Evolutionary conservation across 2,329 filamentous ascomycete genomes (phyloP).

Genomic region (Fusarium verrucosum): DNA sequence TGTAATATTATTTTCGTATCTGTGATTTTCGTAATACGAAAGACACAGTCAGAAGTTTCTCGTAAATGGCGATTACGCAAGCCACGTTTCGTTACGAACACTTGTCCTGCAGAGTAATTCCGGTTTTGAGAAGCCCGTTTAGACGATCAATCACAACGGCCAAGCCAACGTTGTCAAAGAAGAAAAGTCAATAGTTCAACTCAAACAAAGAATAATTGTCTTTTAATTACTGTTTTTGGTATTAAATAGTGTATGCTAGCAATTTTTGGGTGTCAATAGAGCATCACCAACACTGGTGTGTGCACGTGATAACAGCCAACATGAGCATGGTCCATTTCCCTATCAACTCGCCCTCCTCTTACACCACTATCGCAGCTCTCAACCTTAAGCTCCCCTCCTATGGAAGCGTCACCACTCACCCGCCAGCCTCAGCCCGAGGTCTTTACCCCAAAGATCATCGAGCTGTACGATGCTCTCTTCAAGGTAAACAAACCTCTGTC

Average conservation of each 20-base stretch:
- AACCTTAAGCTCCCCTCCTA: conserved; percentile 50
- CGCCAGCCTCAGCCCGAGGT: conserved; percentile 89
- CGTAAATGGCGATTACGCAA: conserved; percentile 21
- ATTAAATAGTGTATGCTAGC: conserved; percentile 1
- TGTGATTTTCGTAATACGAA: neutral
- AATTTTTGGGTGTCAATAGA: conserved; percentile 5
- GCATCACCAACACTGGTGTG: conserved; percentile 6
- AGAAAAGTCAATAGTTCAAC: neutral
- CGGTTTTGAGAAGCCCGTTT: neutral
- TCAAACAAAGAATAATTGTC: neutral
- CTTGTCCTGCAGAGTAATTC: conserved; percentile 11
- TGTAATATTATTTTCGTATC: neutral
- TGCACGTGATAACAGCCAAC: conserved; percentile 26
- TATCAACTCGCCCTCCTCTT: conserved; percentile 29
- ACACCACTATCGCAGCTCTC: conserved; percentile 20
- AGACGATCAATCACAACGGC: neutral
- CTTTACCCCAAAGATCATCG: conserved; percentile 93
- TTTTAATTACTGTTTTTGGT: neutral
- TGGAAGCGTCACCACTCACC: conserved; percentile 93
- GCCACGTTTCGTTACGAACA: conserved; percentile 19
- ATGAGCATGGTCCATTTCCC: conserved; percentile 22
- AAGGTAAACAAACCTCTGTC: conserved; percentile 60
- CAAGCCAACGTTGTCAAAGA: neutral
- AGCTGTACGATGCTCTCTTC: conserved; percentile 88
- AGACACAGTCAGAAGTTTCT: neutral